Percentiles rank a stretch among this genome's conserved stretches.
These are phyloP conservation scores for Pichia cactophila DNA, from an alignment of 1,139 yeast genomes.

Conservation along the genomic window DNA sequence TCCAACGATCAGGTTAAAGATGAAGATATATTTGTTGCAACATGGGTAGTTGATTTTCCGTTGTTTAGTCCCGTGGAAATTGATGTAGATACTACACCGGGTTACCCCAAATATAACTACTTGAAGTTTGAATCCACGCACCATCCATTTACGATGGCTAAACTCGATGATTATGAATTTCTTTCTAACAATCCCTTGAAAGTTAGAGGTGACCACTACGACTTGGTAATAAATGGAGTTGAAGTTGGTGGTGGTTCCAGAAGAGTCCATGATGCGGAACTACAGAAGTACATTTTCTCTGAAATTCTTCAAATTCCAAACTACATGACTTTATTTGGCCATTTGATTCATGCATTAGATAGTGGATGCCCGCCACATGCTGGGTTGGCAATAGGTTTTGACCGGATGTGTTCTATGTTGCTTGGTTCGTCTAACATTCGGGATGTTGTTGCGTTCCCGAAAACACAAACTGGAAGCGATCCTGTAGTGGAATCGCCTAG, in stretches of 20 bases:
- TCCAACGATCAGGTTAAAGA: not conserved
- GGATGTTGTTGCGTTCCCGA: conserved; percentile 95
- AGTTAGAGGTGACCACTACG: conserved; percentile 91
- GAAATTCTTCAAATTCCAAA: conserved; percentile 46
- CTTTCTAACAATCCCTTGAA: conserved; percentile 49
- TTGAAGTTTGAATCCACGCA: conserved; percentile 62
- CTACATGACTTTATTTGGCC: conserved; percentile 71
- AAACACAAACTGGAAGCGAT: conserved; percentile 82
- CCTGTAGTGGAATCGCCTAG: conserved; percentile 86
- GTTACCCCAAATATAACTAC: conserved; percentile 57
- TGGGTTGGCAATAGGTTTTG: conserved; percentile 93
- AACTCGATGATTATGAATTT: conserved; percentile 54
- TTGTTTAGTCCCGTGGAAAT: conserved; percentile 67
- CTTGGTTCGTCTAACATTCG: conserved; percentile 68
- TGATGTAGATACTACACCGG: conserved; percentile 19
- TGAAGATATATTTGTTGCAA: conserved; percentile 46
- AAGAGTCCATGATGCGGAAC: conserved; percentile 78
- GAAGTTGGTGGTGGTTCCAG: conserved; percentile 97
- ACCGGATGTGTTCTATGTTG: conserved; percentile 85
- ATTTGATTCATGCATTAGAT: conserved; percentile 68
- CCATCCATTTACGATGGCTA: conserved; percentile 95
- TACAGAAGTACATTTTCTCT: conserved; percentile 65
- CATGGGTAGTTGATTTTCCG: conserved; percentile 91
- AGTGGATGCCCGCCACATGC: conserved; percentile 99
- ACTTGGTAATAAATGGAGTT: conserved; percentile 85